Base-by-base conservation (phyloP, 805 yeast genomes). In the Kuraishia borneana region DNA sequence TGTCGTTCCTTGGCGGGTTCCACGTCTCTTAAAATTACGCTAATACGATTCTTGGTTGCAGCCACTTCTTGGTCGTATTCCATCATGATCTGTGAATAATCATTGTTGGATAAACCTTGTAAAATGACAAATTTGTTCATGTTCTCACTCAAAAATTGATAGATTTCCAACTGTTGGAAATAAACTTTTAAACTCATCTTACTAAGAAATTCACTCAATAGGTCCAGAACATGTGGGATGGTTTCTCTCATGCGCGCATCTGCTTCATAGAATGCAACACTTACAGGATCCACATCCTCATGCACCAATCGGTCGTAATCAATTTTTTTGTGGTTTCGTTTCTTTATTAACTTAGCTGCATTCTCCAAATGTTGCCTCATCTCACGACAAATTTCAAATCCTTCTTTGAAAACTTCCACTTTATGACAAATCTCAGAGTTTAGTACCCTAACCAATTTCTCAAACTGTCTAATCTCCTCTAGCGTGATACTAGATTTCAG, bases 131-230 rank as follows among this genome's bases (percentile, higher is more conserved):
- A 56, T 36, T 49, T 49, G 9, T 35, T 23, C 25, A 59, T 26
- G 23, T 58, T 48, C 4, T 55, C 56, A 33, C 51, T 35, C 18
- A 69, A 44, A 18, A 51, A 45, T 19, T 52, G 42, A 36, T 48
- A 53, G 2, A 62, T 50, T 13, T 60, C 64, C 17, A 46, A 23
- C 32, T 69, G 63, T 23, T 61, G 56, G 40, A 53, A 59, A 26
- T 67, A 46, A 1, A 61, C 35, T 40, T 61, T 54, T 32, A 60
- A 50, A 1, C 68, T 50, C 10, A 71, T 37, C 34, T 56, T 54
- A 31, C 60, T 67, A 8, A 70, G 48, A 38, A 70, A 70, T 42
- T 72, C 79, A 23, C 71, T 70, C 30, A 70, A 42, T 13, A 62
- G 56, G 3, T 56, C 50, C 31, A 68, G 45, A 3, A 61, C 57